These are phyloP conservation scores for Juncus effusus DNA, from an alignment of 176 grass and related monocot species.

Conservation along the genomic window DNA sequence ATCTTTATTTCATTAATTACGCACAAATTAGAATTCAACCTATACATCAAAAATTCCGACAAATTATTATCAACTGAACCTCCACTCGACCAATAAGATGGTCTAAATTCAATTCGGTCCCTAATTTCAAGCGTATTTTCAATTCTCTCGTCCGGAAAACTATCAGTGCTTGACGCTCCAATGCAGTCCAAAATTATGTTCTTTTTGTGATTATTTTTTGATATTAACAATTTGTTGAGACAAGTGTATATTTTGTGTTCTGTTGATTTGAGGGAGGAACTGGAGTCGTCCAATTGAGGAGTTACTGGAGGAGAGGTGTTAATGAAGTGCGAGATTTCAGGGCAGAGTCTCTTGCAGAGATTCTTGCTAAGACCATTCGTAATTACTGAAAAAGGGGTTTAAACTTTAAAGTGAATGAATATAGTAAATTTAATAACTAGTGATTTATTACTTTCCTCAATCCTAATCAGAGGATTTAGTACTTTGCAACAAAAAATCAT, in stretches of 20 bases:
- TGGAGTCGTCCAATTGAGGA: conserved; percentile 10
- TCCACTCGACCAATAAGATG: conserved; percentile 53
- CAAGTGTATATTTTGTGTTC: conserved; percentile 42
- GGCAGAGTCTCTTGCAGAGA: conserved; percentile 36
- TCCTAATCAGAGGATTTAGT: not conserved
- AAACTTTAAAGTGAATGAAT: no score
- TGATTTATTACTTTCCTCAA: not conserved
- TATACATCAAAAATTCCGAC: conserved; percentile 44
- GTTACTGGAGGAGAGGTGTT: not conserved
- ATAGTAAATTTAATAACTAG: no score
- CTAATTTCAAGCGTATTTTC: conserved; percentile 42
- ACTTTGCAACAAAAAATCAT: not conserved
- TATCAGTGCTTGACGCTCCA: conserved; percentile 64
- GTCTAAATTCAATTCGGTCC: conserved; percentile 16
- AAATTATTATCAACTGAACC: conserved; percentile 35
- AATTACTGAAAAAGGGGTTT: conserved; percentile 33
- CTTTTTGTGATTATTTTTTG: conserved; percentile 12
- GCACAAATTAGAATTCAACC: conserved; percentile 35
- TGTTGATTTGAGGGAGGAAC: conserved; percentile 20
- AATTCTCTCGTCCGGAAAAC: conserved; percentile 55
- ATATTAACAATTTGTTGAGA: conserved; percentile 11
- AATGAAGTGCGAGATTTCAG: conserved; percentile 43
- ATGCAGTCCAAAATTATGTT: conserved; percentile 33
- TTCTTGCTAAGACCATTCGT: conserved; percentile 50
- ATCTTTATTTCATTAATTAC: conserved; percentile 58